A percentile compares a stretch with the other conserved stretches of the same genome.
Evolutionary conservation across 2,329 filamentous ascomycete species (phyloP).

Genomic region (Daldinia sp.): DNA sequence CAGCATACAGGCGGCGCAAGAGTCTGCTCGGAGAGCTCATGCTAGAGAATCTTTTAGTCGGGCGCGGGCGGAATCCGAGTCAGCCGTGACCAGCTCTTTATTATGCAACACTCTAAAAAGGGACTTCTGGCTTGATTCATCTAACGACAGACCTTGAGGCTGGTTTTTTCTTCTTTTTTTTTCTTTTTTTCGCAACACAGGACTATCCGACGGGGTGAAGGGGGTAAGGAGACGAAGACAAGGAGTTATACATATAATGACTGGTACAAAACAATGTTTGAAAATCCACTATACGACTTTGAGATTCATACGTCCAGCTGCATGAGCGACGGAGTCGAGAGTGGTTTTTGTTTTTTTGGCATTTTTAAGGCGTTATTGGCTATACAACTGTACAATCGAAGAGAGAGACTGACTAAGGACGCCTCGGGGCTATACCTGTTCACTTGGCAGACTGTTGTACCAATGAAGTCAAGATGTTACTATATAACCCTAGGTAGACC

Average conservation of each 20-base stretch:
- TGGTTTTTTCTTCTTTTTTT: too few species aligned
- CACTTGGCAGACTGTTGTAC: neutral
- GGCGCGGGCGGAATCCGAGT: slow-evolving; percentile 39
- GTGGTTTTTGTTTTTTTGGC: slow-evolving; percentile 7
- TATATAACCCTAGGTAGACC: slow-evolving; percentile 1
- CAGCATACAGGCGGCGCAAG: slow-evolving; percentile 41
- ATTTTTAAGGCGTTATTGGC: slow-evolving; percentile 13
- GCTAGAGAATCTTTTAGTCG: slow-evolving; percentile 36
- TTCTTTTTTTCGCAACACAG: slow-evolving; percentile 1
- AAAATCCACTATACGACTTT: slow-evolving; percentile 26
- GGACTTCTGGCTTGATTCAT: slow-evolving; percentile 37
- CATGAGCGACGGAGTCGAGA: slow-evolving; percentile 37
- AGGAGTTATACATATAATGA: slow-evolving; percentile 14
- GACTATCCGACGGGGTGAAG: neutral
- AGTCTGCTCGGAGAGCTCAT: slow-evolving; percentile 41
- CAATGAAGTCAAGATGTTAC: slow-evolving; percentile 6
- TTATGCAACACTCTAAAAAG: slow-evolving; percentile 13
- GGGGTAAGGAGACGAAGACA: neutral
- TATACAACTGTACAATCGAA: slow-evolving; percentile 10
- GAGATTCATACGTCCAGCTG: slow-evolving; percentile 32
- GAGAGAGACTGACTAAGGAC: neutral
- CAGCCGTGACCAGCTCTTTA: slow-evolving; percentile 12
- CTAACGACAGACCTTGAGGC: slow-evolving; percentile 21
- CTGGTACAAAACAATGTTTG: slow-evolving; percentile 14
- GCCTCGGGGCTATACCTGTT: neutral